phyloP scores from a whole-genome alignment of 2,329 filamentous ascomycete genomes.

The Sclerotinia trifoliorum region DNA sequence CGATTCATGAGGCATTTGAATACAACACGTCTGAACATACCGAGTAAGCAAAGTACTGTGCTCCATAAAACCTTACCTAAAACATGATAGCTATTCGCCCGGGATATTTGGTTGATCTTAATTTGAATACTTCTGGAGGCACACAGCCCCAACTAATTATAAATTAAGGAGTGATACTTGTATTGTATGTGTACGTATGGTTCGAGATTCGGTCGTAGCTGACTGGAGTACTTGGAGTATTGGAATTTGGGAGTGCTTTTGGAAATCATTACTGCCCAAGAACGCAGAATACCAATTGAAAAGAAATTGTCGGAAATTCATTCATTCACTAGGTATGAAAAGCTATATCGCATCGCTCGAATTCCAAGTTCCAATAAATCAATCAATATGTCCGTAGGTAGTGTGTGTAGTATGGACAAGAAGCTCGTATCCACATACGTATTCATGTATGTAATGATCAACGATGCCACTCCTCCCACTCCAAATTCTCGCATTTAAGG shows the following conservation, averaged over 20 bases:
- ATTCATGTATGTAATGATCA: neutral
- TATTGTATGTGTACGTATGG: neutral
- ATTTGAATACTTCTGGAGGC: constrained; percentile 11
- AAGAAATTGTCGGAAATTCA: too few relatives aligned
- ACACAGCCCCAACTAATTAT: neutral
- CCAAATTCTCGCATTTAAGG: neutral
- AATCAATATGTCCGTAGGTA: neutral
- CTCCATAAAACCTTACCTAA: neutral
- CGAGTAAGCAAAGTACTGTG: too few relatives aligned
- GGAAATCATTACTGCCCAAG: too few relatives aligned
- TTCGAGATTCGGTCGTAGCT: too few relatives aligned
- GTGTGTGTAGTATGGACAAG: too few relatives aligned
- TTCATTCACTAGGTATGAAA: too few relatives aligned
- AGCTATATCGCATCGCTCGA: too few relatives aligned
- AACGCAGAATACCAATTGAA: too few relatives aligned
- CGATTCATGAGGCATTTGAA: neutral
- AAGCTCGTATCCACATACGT: constrained; percentile 5
- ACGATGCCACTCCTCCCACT: neutral
- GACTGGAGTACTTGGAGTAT: too few relatives aligned
- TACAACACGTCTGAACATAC: neutral
- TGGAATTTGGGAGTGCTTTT: too few relatives aligned
- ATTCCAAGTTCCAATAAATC: neutral
- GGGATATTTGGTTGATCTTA: constrained; percentile 13
- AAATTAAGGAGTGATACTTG: constrained; percentile 7
- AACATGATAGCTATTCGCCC: neutral